These are phyloP conservation scores for Gigaspora rosea DNA, from an alignment of 192 early-diverging fungal species.

Conservation along the genomic window DNA sequence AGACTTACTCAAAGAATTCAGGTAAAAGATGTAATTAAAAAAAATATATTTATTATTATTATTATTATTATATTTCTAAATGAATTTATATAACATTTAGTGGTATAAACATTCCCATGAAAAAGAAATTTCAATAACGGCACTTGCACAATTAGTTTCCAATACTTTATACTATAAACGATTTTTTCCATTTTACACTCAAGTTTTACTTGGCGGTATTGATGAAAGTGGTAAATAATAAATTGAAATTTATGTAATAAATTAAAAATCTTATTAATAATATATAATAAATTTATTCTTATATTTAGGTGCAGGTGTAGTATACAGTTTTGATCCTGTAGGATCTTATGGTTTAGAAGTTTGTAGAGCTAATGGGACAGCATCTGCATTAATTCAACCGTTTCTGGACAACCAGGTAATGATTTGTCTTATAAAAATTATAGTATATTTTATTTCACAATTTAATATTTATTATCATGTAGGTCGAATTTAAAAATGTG, in stretches of 20 bases:
- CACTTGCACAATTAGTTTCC: slow-evolving; percentile 93
- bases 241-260: background rate
- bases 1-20: slow-evolving; percentile 83
- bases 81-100: slow-evolving; percentile 42
- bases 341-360: slow-evolving; percentile 83
- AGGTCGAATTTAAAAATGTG: slow-evolving; percentile 79
- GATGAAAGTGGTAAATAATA: slow-evolving; percentile 72
- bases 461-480: too few species aligned
- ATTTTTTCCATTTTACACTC: slow-evolving; percentile 97
- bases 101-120: slow-evolving; percentile 92
- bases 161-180: slow-evolving; percentile 89
- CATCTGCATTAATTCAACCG: slow-evolving; percentile 89
- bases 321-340: slow-evolving; percentile 91
- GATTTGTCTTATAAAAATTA: too few species aligned
- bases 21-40: slow-evolving; percentile 44
- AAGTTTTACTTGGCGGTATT: slow-evolving; percentile 86
- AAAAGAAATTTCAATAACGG: slow-evolving; percentile 79
- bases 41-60: background rate
- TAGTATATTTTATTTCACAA: too few species aligned
- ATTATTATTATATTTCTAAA: background rate
- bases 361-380: slow-evolving; percentile 81
- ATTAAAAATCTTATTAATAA: too few species aligned
- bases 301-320: slow-evolving; percentile 74
- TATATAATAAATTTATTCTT: too few species aligned
- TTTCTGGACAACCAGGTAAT: slow-evolving; percentile 94